A percentile compares a stretch with the other conserved stretches of the same genome.
Conservation (phyloP, 2,329 filamentous ascomycete species). For the Cladophialophora chaetospira region DNA sequence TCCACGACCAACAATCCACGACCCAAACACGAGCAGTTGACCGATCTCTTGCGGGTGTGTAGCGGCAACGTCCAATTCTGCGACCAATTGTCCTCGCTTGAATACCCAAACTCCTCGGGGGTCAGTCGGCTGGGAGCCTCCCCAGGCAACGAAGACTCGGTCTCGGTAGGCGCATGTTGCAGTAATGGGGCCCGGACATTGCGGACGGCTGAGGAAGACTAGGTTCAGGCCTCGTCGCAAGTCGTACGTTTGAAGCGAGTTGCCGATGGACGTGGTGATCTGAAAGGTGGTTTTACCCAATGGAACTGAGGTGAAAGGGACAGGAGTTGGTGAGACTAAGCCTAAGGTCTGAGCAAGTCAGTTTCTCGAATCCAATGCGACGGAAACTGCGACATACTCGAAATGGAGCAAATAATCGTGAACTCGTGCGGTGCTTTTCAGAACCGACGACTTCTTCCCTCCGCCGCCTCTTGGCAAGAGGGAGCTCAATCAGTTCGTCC, state of each 20-base stretch:
- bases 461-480: slow-evolving; percentile 77
- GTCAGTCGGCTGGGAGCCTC: slow-evolving; percentile 57
- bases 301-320: slow-evolving; percentile 86
- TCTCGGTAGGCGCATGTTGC: slow-evolving; percentile 87
- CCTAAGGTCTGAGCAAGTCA: slow-evolving; percentile 71
- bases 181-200: slow-evolving; percentile 83
- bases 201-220: slow-evolving; percentile 88
- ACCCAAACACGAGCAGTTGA: slow-evolving; percentile 79
- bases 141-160: slow-evolving; percentile 87
- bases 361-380: not conserved
- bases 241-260: slow-evolving; percentile 93
- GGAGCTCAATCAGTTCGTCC: slow-evolving; percentile 48
- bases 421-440: slow-evolving; percentile 54
- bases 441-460: slow-evolving; percentile 46
- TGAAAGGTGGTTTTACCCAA: slow-evolving; percentile 95
- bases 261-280: slow-evolving; percentile 91
- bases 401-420: slow-evolving; percentile 90
- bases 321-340: slow-evolving; percentile 83
- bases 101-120: slow-evolving; percentile 82
- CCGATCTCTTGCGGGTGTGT: slow-evolving; percentile 67
- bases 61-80: slow-evolving; percentile 68
- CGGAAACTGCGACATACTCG: slow-evolving; percentile 60
- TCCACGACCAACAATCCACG: slow-evolving; percentile 85
- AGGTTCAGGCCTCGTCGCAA: slow-evolving; percentile 85
- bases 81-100: slow-evolving; percentile 83